Base-by-base conservation (phyloP, 2,329 filamentous ascomycete species). In the Pezicula carpinea region DNA sequence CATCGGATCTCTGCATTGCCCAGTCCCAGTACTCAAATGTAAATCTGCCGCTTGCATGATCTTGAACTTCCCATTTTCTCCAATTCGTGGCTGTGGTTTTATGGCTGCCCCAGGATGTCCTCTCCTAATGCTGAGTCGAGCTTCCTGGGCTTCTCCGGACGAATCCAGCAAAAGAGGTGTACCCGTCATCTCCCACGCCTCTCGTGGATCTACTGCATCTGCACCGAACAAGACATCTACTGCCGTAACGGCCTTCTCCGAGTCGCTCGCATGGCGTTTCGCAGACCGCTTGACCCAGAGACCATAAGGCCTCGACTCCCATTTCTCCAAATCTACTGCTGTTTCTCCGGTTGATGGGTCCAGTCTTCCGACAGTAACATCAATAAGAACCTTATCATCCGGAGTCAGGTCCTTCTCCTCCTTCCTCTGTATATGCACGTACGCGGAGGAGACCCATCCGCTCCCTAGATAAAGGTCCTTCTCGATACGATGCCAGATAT, bases 31-130 rank as follows among this genome's bases (percentile, higher is more conserved):
- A 61, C 89, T 92, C 47, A 99, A 71, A 67, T 99, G 93, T 51
- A 97, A 71, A 69, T 99, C 93, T n/a, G 90, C 87, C 46, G 95
- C 75, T 68, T 99, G 93, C 77, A 99, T 82, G 54, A 99, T 96
- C 73, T 97, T 97, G 73, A 97, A 97, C 58, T 86, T 89, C 23
- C 92, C 93, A 63, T 93, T 89, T 52, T 95, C 89, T 36, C 81
- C 79, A 53, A 99, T 89, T 49, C 87, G 81, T 10, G 85, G 87
- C 33, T 81, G 72, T 1, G 87, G 86, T 64, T 85, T 90, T 59
- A 82, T 77, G 31, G 76, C 66, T 54, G 83, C 79, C 18, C 73
- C 70, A 18, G 80, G 79, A 43, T 75, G 72, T 2, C 93, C 92
- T 57, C 87, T 80, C 43, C 89, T 81, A 42, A 96, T 75, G 21